Base-by-base conservation (phyloP, 345 rosid species). In the Syzygium aqueum region DNA sequence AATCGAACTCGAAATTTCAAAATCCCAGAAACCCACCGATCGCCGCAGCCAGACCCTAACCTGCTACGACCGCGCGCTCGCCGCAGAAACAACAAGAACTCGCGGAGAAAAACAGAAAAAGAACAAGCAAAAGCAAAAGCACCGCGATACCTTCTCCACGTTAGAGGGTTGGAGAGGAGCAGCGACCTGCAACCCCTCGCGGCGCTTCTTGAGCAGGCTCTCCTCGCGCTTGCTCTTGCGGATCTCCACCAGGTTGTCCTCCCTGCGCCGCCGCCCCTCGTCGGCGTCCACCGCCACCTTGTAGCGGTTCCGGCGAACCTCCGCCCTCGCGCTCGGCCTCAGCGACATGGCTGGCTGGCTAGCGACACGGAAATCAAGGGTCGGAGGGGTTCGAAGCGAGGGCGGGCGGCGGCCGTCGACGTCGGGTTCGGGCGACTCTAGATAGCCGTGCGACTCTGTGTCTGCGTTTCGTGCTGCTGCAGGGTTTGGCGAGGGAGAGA, bases 231-330 rank as follows among this genome's bases (percentile, higher is more conserved):
- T 93, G 90, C 88, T 97, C 93, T 97, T 97, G 43, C 98, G 94
- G 94, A 97, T 97, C 98, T 97, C 99, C 89, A 97, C 99, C 98
- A 97, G 90, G 88, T 95, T 95, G 87, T 97, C 99, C 86, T 97
- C 98, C 87, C 99, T 92, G 89, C 98, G 91, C 91, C 98, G 91
- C 83, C 98, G 91, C 13, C 98, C 98, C 88, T 96, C 98, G 49
- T 96, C 99, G 13, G 96, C 97, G 85, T 96, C 97, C 40, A 96
- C 97, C 17, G 98, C 96, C 85, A 96, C 98, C 90, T 97, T 97
- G 93, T 95, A 97, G 50, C 91, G 89, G 91, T 94, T 96, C 87
- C 96, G 92, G 85, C 98, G 96, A 54, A 91, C 96, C 91, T 96
- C 98, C 8, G 95, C 92, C 90, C 92, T 93, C 2, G 95, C 92